Percentiles rank a stretch among this genome's conserved stretches.
Evolutionary conservation across 257 asterid genomes (phyloP).

Genomic region (Petunia axillaris): DNA sequence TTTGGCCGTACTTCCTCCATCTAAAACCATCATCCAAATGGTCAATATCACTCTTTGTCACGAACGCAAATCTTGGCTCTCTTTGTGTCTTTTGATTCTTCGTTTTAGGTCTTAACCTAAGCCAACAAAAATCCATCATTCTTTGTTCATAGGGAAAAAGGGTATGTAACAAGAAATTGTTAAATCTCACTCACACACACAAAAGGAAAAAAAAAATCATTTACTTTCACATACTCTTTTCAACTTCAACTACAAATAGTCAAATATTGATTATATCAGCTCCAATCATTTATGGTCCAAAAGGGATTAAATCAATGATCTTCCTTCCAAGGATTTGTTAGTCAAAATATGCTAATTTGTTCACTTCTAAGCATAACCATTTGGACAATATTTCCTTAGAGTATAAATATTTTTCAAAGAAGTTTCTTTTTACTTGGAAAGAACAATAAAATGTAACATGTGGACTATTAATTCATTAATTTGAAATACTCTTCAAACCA

Average conservation of each 20-base stretch:
- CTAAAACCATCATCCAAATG: slow-evolving; percentile 91
- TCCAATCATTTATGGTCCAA: not conserved
- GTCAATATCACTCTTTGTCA: slow-evolving; percentile 91
- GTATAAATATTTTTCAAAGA: too few species aligned
- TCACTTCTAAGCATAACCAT: too few species aligned
- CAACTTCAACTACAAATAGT: not conserved
- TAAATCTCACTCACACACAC: not conserved
- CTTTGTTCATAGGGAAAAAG: not conserved
- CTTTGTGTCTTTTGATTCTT: slow-evolving; percentile 72
- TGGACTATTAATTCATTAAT: too few species aligned
- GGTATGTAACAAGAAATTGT: not conserved
- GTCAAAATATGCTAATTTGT: too few species aligned
- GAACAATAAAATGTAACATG: too few species aligned
- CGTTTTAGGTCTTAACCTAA: slow-evolving; percentile 71
- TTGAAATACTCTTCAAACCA: too few species aligned
- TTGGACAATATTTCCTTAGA: too few species aligned
- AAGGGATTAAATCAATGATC: not conserved
- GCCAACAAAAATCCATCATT: not conserved
- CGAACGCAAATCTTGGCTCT: slow-evolving; percentile 90
- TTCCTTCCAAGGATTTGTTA: not conserved
- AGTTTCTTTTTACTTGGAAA: too few species aligned
- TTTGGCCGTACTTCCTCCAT: slow-evolving; percentile 98
- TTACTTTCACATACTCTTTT: too few species aligned
- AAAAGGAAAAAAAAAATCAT: too few species aligned
- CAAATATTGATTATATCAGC: slow-evolving; percentile 21